Conservation (phyloP, 495 filamentous ascomycete species). For the Ascodesmis nigricans region DNA sequence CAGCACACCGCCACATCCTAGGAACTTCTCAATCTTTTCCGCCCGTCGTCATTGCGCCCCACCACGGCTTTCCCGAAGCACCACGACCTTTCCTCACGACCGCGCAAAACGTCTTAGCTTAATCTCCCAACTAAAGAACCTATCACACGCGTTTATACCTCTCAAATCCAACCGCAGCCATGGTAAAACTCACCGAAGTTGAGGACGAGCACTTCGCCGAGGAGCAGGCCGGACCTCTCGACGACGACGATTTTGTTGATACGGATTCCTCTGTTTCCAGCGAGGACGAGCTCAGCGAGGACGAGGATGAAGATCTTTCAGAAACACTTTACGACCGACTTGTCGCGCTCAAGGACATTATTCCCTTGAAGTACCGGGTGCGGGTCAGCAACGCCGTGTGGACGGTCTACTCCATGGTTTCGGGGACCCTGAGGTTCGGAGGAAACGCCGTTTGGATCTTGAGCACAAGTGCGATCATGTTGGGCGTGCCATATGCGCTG, state of each 20-base stretch:
- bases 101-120: too few relatives aligned
- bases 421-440: conserved; percentile 39
- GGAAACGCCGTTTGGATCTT: conserved; percentile 77
- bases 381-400: conserved; percentile 37
- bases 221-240: conserved; percentile 40
- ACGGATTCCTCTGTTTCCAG: conserved; percentile 45
- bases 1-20: too few relatives aligned
- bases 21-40: too few relatives aligned
- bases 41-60: too few relatives aligned
- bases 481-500: conserved; percentile 82
- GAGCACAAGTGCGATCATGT: conserved; percentile 61
- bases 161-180: too few relatives aligned
- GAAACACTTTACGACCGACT: conserved; percentile 60
- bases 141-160: too few relatives aligned
- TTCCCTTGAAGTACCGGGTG: conserved; percentile 63
- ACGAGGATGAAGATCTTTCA: conserved; percentile 26
- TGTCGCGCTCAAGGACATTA: conserved; percentile 70
- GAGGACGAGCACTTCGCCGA: conserved; percentile 78
- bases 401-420: conserved; percentile 35
- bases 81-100: too few relatives aligned
- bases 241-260: conserved; percentile 69
- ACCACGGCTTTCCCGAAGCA: too few relatives aligned
- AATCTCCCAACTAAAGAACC: too few relatives aligned
- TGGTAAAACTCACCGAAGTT: conserved; percentile 94
- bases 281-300: conserved; percentile 30